A percentile compares a stretch with the other conserved stretches of the same genome.
phyloP scores from a whole-genome alignment of 305 asterid genomes.

The Lippia alba region DNA sequence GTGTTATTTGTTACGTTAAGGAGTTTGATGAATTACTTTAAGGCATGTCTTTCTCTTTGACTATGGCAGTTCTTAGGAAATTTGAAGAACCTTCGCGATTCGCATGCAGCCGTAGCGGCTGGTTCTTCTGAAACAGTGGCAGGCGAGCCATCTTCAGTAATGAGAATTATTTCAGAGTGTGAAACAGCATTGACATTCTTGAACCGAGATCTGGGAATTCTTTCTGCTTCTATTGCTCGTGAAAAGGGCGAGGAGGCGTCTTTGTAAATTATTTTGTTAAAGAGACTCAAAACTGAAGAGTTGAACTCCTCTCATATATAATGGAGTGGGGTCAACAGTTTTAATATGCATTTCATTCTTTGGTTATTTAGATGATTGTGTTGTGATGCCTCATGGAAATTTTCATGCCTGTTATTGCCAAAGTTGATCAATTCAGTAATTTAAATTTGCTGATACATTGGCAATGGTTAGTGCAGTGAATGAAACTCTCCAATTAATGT shows the following conservation, averaged over 20 bases:
- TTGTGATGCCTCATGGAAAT: slow-evolving; percentile 20
- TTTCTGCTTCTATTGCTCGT: slow-evolving; percentile 94
- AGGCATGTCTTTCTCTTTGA: slow-evolving; percentile 20
- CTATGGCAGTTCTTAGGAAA: slow-evolving; percentile 81
- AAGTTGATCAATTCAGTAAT: slow-evolving; percentile 21
- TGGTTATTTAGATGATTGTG: slow-evolving; percentile 19
- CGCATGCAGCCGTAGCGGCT: slow-evolving; percentile 90
- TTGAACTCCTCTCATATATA: slow-evolving; percentile 10
- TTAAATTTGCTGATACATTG: slow-evolving; percentile 20
- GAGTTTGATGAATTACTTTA: slow-evolving; percentile 9
- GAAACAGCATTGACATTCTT: slow-evolving; percentile 84
- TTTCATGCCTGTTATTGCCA: slow-evolving; percentile 12
- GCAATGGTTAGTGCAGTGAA: slow-evolving; percentile 23
- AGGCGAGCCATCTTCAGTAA: slow-evolving; percentile 90
- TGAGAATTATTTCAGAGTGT: slow-evolving; percentile 94
- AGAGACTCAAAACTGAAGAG: slow-evolving; percentile 3
- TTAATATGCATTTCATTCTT: slow-evolving; percentile 28
- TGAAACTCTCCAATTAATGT: slow-evolving; percentile 25
- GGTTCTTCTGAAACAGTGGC: slow-evolving; percentile 89
- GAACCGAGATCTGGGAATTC: slow-evolving; percentile 90
- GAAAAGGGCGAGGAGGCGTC: slow-evolving; percentile 71
- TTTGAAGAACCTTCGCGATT: slow-evolving; percentile 95
- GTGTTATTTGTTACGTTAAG: slow-evolving; percentile 4
- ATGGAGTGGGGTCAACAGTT: slow-evolving; percentile 21
- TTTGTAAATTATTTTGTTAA: slow-evolving; percentile 34